phyloP scores from a whole-genome alignment of 352 stramenopile genomes.

The Phytophthora kernoviae region DNA sequence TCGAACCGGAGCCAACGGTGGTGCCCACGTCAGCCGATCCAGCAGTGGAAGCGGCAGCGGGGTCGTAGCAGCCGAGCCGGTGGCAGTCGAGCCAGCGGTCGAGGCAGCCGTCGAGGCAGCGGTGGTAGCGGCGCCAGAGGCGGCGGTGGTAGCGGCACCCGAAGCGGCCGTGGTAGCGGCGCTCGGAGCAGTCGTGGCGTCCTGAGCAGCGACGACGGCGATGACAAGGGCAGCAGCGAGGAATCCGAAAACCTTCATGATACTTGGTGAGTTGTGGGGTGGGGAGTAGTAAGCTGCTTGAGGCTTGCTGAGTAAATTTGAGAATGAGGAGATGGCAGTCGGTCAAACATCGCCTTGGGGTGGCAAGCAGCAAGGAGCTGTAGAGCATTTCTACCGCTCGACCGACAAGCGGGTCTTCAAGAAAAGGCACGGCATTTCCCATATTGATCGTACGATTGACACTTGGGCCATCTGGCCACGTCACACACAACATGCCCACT shows the following conservation, averaged over 20 bases:
- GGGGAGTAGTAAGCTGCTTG: constrained; percentile 37
- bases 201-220: constrained; percentile 32
- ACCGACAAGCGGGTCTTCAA: constrained; percentile 8
- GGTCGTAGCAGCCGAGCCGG: constrained; percentile 7
- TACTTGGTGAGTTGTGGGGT: constrained; percentile 20
- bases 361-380: constrained; percentile 4
- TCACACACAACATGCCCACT: constrained; percentile 1
- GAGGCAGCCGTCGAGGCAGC: constrained; percentile 18
- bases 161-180: constrained; percentile 1
- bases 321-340: constrained; percentile 33
- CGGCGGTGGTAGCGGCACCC: no score
- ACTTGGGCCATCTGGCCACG: constrained; percentile 6
- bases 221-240: constrained; percentile 47
- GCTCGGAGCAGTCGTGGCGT: constrained; percentile 5
- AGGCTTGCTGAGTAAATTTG: constrained; percentile 44
- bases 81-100: constrained; percentile 3
- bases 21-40: constrained; percentile 22
- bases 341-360: constrained; percentile 2
- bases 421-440: constrained; percentile 7
- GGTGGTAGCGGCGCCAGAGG: constrained; percentile 16
- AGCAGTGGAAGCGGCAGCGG: constrained; percentile 9
- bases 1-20: constrained; percentile 12
- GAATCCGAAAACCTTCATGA: constrained; percentile 51
- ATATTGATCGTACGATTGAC: constrained; percentile 19
- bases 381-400: constrained; percentile 15